Percentiles rank a stretch among this genome's conserved stretches.
phyloP scores from a whole-genome alignment of 1,284 basidiomycete genomes.

The Pholiota adiposa region DNA sequence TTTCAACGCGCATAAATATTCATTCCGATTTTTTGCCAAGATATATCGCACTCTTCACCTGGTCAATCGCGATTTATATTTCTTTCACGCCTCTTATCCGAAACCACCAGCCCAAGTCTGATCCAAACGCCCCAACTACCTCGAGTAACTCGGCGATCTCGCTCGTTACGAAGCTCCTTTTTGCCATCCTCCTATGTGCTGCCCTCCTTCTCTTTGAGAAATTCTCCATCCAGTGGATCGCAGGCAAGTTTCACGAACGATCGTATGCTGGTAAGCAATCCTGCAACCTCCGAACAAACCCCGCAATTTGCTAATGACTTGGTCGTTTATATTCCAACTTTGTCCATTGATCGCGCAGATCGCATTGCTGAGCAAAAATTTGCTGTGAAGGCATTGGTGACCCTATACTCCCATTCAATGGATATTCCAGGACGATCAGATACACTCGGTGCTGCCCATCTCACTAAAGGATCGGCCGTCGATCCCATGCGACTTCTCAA shows the following conservation, averaged over 20 bases:
- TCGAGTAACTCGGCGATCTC: slow-evolving; percentile 43
- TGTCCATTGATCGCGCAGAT: slow-evolving; percentile 45
- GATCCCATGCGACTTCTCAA: slow-evolving; percentile 72
- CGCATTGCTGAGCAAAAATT: slow-evolving; percentile 86
- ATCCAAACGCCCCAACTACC: slow-evolving; percentile 17
- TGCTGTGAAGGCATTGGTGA: slow-evolving; percentile 74
- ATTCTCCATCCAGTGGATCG: slow-evolving; percentile 86
- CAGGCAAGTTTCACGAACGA: slow-evolving; percentile 84
- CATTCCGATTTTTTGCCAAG: slow-evolving; percentile 33
- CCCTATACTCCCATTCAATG: slow-evolving; percentile 79
- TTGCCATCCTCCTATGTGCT: slow-evolving; percentile 77
- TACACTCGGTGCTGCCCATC: slow-evolving; percentile 51
- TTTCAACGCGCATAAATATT: neutral
- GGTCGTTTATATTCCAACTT: neutral
- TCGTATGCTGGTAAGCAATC: slow-evolving; percentile 71
- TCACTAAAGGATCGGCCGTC: slow-evolving; percentile 33
- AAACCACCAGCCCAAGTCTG: slow-evolving; percentile 37
- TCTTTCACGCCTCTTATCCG: slow-evolving; percentile 72
- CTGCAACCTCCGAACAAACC: neutral
- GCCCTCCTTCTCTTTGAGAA: slow-evolving; percentile 84
- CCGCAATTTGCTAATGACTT: neutral
- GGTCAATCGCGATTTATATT: slow-evolving; percentile 72
- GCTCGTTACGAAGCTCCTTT: slow-evolving; percentile 69
- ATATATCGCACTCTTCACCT: slow-evolving; percentile 75
- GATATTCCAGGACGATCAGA: slow-evolving; percentile 74